phyloP scores from a whole-genome alignment of 1,284 basidiomycete genomes.

The Trichosporon coremiiforme region DNA sequence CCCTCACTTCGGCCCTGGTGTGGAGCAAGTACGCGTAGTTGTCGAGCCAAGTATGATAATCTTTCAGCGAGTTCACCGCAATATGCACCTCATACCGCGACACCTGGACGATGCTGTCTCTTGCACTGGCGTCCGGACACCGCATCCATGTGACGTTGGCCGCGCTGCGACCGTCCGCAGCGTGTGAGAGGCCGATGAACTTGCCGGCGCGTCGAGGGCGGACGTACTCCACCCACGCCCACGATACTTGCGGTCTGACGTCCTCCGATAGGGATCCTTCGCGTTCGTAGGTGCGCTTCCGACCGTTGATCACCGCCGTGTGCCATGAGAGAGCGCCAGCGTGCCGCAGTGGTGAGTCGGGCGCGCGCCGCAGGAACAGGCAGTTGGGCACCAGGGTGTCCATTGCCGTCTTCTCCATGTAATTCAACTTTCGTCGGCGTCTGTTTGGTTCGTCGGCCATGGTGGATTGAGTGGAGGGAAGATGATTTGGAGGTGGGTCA shows the following conservation, averaged over 20 bases:
- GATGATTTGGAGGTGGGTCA: no score
- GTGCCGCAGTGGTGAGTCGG: neutral
- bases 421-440: no score
- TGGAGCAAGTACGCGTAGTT: neutral
- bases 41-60: neutral
- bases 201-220: no score
- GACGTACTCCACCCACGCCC: neutral
- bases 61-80: neutral
- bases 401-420: no score
- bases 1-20: neutral
- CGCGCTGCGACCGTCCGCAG: neutral
- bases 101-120: neutral
- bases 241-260: neutral
- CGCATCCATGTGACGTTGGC: neutral
- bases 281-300: neutral
- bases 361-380: no score
- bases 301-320: neutral
- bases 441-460: no score
- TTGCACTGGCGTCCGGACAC: neutral
- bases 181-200: neutral
- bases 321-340: neutral
- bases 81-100: neutral
- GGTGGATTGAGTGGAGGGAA: no score
- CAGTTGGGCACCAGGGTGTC: no score
- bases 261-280: neutral